phyloP scores from a whole-genome alignment of 176 grass and related monocot species.

The Phyllostachys edulis region DNA sequence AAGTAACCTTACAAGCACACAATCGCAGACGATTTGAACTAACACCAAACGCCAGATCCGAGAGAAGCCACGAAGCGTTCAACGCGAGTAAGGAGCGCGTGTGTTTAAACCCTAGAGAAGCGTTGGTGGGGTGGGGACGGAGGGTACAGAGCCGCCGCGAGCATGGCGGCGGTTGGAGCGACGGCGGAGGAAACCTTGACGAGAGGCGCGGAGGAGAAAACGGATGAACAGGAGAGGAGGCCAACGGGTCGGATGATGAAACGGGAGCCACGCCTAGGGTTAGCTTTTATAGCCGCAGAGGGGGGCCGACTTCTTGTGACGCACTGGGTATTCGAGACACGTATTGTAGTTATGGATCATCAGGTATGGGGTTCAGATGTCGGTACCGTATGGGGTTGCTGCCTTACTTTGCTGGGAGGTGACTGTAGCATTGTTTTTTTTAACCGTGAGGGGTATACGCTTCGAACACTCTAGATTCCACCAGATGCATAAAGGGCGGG shows the following conservation, averaged over 20 bases:
- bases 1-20: background rate
- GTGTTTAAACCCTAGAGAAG: background rate
- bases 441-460: background rate
- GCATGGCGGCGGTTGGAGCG: slow-evolving; percentile 48
- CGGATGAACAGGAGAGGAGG: background rate
- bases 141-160: slow-evolving; percentile 62
- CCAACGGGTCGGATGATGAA: background rate
- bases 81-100: background rate
- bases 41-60: background rate
- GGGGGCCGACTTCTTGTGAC: background rate
- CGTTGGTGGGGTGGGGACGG: background rate
- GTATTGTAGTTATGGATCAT: no score
- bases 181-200: slow-evolving; percentile 51
- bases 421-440: background rate
- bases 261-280: background rate
- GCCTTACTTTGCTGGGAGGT: no score
- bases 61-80: background rate
- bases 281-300: slow-evolving; percentile 31
- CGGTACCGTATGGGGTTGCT: no score
- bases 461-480: background rate
- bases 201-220: slow-evolving; percentile 23
- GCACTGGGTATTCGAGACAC: no score
- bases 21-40: background rate
- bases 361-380: background rate
- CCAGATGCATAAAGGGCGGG: no score